Evolutionary conservation across 83 land plant genomes (phyloP).

Genomic region (Diphasiastrum complanatum): DNA sequence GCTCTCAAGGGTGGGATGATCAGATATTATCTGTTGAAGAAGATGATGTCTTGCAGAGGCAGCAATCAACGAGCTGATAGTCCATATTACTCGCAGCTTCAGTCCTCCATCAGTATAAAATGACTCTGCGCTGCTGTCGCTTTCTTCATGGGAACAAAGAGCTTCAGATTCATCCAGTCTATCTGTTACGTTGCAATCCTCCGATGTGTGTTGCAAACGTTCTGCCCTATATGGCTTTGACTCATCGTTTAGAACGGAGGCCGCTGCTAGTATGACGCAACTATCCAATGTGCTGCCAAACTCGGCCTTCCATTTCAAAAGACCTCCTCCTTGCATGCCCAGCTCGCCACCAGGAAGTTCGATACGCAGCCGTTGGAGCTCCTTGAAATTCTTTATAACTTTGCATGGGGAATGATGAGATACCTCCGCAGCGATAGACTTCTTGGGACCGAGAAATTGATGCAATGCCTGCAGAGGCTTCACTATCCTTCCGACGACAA

Average conservation of each 20-base stretch:
- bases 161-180: slow-evolving; percentile 7
- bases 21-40: slow-evolving; percentile 33
- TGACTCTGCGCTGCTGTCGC: slow-evolving; percentile 30
- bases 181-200: background rate
- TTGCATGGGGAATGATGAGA: slow-evolving; percentile 36
- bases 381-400: slow-evolving; percentile 29
- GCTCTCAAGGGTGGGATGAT: slow-evolving; percentile 36
- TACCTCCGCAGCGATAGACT: slow-evolving; percentile 29
- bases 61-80: slow-evolving; percentile 34
- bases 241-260: slow-evolving; percentile 16
- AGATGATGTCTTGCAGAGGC: slow-evolving; percentile 34
- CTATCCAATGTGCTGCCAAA: slow-evolving; percentile 32
- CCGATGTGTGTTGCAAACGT: slow-evolving; percentile 11
- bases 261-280: slow-evolving; percentile 25
- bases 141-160: slow-evolving; percentile 18
- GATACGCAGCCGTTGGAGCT: slow-evolving; percentile 24
- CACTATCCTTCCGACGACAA: slow-evolving; percentile 29
- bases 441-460: slow-evolving; percentile 34
- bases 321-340: slow-evolving; percentile 23
- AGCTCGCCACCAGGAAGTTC: slow-evolving; percentile 30
- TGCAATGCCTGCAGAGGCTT: slow-evolving; percentile 37
- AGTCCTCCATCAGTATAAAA: slow-evolving; percentile 35
- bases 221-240: slow-evolving; percentile 4
- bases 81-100: slow-evolving; percentile 33
- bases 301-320: slow-evolving; percentile 30